phyloP scores from a whole-genome alignment of 768 basidiomycete species.

The Auricularia sp. region DNA sequence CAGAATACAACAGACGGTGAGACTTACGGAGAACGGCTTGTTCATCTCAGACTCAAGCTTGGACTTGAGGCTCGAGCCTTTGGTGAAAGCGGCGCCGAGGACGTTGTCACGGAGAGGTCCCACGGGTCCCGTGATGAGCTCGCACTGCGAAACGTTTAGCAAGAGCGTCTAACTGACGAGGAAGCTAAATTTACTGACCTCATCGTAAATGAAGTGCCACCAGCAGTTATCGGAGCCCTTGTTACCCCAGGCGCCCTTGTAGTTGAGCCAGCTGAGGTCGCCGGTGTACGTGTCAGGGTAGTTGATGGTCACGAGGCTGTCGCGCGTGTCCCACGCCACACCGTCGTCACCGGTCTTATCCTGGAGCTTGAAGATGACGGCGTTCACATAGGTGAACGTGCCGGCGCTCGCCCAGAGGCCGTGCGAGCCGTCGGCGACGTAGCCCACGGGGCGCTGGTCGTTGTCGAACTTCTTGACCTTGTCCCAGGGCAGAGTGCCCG shows the following conservation, averaged over 20 bases:
- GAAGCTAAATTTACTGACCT: not conserved
- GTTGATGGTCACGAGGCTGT: constrained; percentile 6
- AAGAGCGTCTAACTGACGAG: not conserved
- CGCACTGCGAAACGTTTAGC: not conserved
- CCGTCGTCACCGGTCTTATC: constrained; percentile 6
- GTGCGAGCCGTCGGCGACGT: constrained; percentile 6
- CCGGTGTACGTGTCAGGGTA: constrained; percentile 7
- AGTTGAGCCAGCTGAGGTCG: constrained; percentile 6
- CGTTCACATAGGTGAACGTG: constrained; percentile 6
- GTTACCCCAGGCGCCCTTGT: constrained; percentile 5
- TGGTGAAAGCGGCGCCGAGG: constrained; percentile 1
- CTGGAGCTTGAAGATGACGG: constrained; percentile 5
- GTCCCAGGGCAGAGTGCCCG: constrained; percentile 6
- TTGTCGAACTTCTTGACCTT: constrained; percentile 4
- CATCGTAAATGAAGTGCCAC: constrained; percentile 6
- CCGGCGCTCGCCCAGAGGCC: constrained; percentile 6
- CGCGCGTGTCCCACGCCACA: constrained; percentile 6
- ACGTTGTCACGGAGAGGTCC: constrained; percentile 5
- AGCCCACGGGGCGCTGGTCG: constrained; percentile 5
- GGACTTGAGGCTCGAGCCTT: not conserved
- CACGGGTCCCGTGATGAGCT: constrained; percentile 3
- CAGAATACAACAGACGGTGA: not conserved
- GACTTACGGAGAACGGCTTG: constrained; percentile 2
- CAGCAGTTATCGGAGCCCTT: constrained; percentile 5
- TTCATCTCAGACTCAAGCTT: not conserved